Base-by-base conservation (phyloP, 768 basidiomycete genomes). In the Pisolithus marmoratus region DNA sequence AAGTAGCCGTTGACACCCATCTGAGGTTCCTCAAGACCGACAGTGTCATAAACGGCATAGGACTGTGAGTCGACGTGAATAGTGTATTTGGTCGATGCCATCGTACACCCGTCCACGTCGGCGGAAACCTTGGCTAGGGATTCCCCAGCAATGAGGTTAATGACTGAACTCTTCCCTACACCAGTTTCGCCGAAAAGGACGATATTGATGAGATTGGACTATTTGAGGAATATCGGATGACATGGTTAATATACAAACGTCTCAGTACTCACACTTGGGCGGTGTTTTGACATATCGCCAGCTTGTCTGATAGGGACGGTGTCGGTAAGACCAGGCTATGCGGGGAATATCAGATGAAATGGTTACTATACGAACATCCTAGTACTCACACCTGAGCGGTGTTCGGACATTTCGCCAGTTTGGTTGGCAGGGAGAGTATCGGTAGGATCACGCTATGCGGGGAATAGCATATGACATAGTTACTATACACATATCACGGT, bases 141-240 rank as follows among this genome's bases (percentile, higher is more conserved):
- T 22, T 20, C 9, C 12, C 48, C 63, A 9, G 66, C 65, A 49
- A 69, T 65, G 20, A 67, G 63, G 31, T 69, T 67, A 50, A 67
- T 58, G 24, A 67, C 60, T 1, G 63, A 60, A 41, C 65, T 66
- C 47, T 69, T 67, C 6, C 66, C 67, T n/a, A 65, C 54, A 19
- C 75, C 72, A 1, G 70, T 63, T 53, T 74, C 72, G 5, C 75
- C 75, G 38, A 75, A 75, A 19, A 77, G 51, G 3, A 77, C 58
- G 38, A 76, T 59, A 34, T 75, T 76, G 46, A 57, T 31, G 24
- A 57, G 53, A 19, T 57, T 41, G 8, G 46, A 20, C 46, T 47
- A 36, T 22, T 5, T 20, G 31, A 19, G 40, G 23, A 36, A 31
- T 7, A 17, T 47, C 19, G 37, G 46, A 47, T 8, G 19, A 23